Conservation (phyloP, 352 stramenopile species). For the Blastocystis sp. region DNA sequence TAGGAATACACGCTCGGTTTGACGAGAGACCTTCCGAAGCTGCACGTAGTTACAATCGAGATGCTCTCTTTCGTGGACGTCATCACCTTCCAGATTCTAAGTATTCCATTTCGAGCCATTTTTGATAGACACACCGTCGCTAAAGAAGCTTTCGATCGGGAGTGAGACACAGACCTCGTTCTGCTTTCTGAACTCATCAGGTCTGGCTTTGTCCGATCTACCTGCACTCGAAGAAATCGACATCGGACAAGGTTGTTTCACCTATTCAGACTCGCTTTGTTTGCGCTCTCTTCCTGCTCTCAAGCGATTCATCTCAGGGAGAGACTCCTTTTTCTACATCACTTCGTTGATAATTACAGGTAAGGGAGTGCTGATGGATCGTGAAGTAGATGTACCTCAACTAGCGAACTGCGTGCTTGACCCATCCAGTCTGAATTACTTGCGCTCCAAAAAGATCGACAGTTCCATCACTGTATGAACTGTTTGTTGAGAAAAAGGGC, state of each 20-base stretch:
- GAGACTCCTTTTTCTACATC: neutral
- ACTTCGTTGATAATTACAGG: neutral
- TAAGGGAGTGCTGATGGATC: neutral
- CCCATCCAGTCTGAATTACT: neutral
- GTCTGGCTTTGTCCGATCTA: neutral
- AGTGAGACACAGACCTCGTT: neutral
- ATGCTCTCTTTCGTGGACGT: neutral
- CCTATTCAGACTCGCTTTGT: neutral
- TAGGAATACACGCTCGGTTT: neutral
- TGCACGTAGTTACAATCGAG: neutral
- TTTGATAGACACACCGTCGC: neutral
- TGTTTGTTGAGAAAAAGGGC: constrained; percentile 42
- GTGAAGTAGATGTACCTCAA: neutral
- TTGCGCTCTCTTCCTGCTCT: neutral
- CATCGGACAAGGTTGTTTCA: neutral
- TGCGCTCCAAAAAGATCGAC: neutral
- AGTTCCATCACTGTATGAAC: neutral
- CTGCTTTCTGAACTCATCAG: neutral
- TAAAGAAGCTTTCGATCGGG: neutral
- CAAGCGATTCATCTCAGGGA: neutral
- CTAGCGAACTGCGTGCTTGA: neutral
- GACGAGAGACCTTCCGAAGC: neutral
- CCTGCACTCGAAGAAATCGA: neutral
- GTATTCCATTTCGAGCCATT: neutral
- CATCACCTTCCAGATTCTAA: neutral